Evolutionary conservation across 345 rosid species (phyloP), one percentile per base, ranked within the genome.

Genomic region (Geranium rotundifolium): DNA sequence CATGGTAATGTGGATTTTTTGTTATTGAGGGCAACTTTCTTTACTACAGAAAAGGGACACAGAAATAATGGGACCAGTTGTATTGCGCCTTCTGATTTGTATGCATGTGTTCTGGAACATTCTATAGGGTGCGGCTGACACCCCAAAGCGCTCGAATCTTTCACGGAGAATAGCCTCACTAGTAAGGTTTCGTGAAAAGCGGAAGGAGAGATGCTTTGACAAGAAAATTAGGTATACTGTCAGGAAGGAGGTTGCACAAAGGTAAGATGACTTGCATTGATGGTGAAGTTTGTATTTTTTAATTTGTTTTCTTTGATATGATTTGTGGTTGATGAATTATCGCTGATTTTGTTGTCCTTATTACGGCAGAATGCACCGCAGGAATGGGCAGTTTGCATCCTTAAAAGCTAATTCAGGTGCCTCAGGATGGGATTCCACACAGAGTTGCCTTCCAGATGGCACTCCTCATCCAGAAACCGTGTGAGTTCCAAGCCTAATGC

Each of bases 161-260:
- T 82, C 92, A 20, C 71, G 80, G 70, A 75, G 92, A 73, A 76
- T 82, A 75, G 92, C 92, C 59, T 86, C 92, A 17, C 75, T 86
- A 60, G 84, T 83, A 69, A 86, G 92, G 73, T 86, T 86, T 58
- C 79, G 92, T 30, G 87, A 86, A 69, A 86, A 86, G 67, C 74
- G 89, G 19, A 86, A 86, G 79, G 92, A 84, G 78, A 77, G 92
- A 75, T 83, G 89, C 69, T 86, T 86, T 71, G 92, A 84, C 73
- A 86, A 86, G 81, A 86, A 83, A 76, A 82, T 86, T 74, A 73
- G 92, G 67, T 86, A 86, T 67, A 78, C 82, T 1, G 82, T 86
- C 60, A 77, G 92, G 37, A 84, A 84, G 72, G 89, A 86, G 80
- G 92, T 86, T 63, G 92, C 92, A 19, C 86, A 83, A 65, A 83